Conservation (phyloP, 441 rosid genomes). For the Pelargonium exstipulatum region DNA sequence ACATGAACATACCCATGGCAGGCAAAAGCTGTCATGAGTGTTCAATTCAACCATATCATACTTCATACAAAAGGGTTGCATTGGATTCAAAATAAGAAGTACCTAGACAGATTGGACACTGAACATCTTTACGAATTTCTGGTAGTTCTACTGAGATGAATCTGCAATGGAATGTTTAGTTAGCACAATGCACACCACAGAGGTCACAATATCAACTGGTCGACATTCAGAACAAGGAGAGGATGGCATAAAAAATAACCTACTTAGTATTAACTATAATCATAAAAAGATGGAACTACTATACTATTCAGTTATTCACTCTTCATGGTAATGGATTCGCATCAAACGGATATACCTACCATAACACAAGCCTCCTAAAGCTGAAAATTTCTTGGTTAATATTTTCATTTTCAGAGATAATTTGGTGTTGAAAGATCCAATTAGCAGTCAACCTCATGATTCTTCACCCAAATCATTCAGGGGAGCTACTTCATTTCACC, state of each 20-base stretch:
- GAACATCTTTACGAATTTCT: slow-evolving; percentile 75
- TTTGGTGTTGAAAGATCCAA: background rate
- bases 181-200: slow-evolving; percentile 8
- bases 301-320: background rate
- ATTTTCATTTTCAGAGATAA: background rate
- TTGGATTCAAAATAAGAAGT: slow-evolving; percentile 5
- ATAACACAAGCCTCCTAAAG: background rate
- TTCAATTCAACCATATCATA: background rate
- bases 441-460: background rate
- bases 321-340: background rate
- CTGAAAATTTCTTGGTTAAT: background rate
- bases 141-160: slow-evolving; percentile 55
- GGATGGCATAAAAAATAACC: background rate
- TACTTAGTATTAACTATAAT: background rate
- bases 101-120: slow-evolving; percentile 96
- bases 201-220: slow-evolving; percentile 7
- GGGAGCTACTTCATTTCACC: background rate
- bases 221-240: background rate
- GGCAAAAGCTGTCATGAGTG: background rate
- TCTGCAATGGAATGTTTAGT: slow-evolving; percentile 46
- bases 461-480: too few species aligned
- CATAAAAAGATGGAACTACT: background rate
- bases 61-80: background rate
- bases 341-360: too few species aligned
- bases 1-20: background rate